These are phyloP conservation scores for Podospora pseudocomata DNA, from an alignment of 495 filamentous ascomycete species.

Conservation along the genomic window DNA sequence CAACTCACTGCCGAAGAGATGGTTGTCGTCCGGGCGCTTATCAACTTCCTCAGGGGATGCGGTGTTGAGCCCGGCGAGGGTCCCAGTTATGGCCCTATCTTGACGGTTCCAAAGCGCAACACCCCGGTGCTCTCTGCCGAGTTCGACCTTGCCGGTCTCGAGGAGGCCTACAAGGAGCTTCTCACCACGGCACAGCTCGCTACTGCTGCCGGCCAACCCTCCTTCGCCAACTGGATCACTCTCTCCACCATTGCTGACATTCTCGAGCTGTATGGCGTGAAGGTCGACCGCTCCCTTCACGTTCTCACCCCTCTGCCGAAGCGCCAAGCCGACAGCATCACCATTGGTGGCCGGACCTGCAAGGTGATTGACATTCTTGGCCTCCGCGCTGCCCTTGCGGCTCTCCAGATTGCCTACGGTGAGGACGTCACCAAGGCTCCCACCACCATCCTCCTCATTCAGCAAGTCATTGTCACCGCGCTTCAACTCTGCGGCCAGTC, in stretches of 20 bases:
- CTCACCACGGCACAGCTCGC: constrained; percentile 4
- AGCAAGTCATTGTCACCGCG: constrained; percentile 26
- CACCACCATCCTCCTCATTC: constrained; percentile 20
- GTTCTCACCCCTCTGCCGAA: constrained; percentile 18
- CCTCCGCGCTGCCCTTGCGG: constrained; percentile 21
- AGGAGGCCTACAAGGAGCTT: constrained; percentile 19
- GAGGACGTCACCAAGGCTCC: constrained; percentile 17
- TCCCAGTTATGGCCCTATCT: neutral
- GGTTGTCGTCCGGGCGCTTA: constrained; percentile 1
- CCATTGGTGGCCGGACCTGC: constrained; percentile 24
- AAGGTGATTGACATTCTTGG: constrained; percentile 17
- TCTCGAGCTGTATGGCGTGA: constrained; percentile 26
- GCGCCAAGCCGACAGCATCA: constrained; percentile 27
- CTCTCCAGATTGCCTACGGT: constrained; percentile 23
- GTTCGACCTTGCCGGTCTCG: constrained; percentile 24
- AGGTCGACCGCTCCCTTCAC: constrained; percentile 16
- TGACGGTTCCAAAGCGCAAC: constrained; percentile 14
- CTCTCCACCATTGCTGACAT: constrained; percentile 32
- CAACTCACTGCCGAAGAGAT: constrained; percentile 27
- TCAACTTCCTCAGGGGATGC: neutral
- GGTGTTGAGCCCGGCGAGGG: neutral
- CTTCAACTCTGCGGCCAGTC: constrained; percentile 24
- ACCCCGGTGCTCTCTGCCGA: constrained; percentile 1
- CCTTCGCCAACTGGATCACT: constrained; percentile 24
- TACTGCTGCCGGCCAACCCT: constrained; percentile 18